Conservation (phyloP, 352 stramenopile species). For the Hyaloperonospora arabidopsidis region DNA sequence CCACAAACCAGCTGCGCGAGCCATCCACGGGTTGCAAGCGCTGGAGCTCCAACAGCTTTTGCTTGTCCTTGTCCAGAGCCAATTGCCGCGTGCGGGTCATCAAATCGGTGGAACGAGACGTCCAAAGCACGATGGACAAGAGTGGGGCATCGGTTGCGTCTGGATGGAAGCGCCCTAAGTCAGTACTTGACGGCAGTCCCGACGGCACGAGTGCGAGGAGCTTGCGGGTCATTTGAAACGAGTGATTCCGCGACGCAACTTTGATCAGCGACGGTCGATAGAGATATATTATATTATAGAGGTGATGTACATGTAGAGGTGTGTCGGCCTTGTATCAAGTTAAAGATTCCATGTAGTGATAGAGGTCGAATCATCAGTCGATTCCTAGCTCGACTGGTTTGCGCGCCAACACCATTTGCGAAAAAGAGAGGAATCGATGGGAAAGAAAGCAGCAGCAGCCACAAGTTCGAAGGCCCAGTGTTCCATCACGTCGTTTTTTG, state of each 20-base stretch:
- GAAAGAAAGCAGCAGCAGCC: slow-evolving; percentile 21
- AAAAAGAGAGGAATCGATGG: slow-evolving; percentile 11
- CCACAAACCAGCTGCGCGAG: slow-evolving; percentile 67
- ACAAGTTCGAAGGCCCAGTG: slow-evolving; percentile 42
- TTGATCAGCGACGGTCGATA: no score
- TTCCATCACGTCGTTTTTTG: slow-evolving; percentile 71
- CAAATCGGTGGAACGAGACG: slow-evolving; percentile 8
- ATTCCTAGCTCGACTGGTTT: no score
- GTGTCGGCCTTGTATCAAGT: no score
- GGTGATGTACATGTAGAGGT: no score
- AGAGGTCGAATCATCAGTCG: no score
- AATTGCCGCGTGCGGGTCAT: slow-evolving; percentile 44
- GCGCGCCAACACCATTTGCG: no score
- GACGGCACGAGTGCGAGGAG: slow-evolving; percentile 43
- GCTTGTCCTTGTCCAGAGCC: slow-evolving; percentile 30
- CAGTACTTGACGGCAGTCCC: slow-evolving; percentile 22
- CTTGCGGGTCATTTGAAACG: slow-evolving; percentile 36
- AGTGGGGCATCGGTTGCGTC: slow-evolving; percentile 48
- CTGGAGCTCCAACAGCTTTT: slow-evolving; percentile 55
- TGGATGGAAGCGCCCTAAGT: slow-evolving; percentile 60
- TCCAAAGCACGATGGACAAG: slow-evolving; percentile 46
- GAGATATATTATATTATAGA: no score
- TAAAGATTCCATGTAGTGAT: no score
- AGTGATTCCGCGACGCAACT: slow-evolving; percentile 1
- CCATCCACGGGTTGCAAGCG: slow-evolving; percentile 54